Evolutionary conservation across 495 filamentous ascomycete genomes (phyloP), one percentile per base, ranked within the genome.

Genomic region (Neurospora sp.): DNA sequence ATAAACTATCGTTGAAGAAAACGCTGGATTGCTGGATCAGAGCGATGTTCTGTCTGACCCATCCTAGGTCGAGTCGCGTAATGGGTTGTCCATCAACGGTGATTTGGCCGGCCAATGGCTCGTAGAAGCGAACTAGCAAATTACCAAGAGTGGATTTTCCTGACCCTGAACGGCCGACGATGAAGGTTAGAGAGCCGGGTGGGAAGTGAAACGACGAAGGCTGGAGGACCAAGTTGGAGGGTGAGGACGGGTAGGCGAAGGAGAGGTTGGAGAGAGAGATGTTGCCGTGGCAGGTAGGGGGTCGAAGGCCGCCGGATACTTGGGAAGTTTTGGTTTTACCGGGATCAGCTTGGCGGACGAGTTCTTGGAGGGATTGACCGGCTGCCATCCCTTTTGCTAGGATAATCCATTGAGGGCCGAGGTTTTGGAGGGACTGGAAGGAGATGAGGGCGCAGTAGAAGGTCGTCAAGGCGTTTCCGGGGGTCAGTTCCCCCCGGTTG

Each of bases 61-160:
- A 98, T 22, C 83, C 82, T 8, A 86, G 77, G 73, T 94, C 86
- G 12, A 98, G 82, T 0, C 80, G 82, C 20, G 88, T 76, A n/a
- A 96, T 83, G 0, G 87, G 79, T 12, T 84, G 76, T 1, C 89
- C 90, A 75, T 96, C 94, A 3, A 99, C 81, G 0, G 85, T 73
- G 27, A 98, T 91, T 7, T 88, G 76, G 0, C 96, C 96, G 0
- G 82, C 81, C 0, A 79, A 81, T 3, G 92, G 89, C 10, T 86
- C 80, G 76, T 97, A 97, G 76, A 94, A 92, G 40, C 89, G 86
- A 69, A 93, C 81, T 3, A 99, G 83, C 3, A 99, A 81, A 76
- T 93, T 94, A 3, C 90, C 89, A 9, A 99, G 77, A 0, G 96
- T 98, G 77, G 93, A 97, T 79, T 99, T 99, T 0, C 96, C 96